Conservation (phyloP, 2,329 filamentous ascomycete species). For the Penicillium crustosum region DNA sequence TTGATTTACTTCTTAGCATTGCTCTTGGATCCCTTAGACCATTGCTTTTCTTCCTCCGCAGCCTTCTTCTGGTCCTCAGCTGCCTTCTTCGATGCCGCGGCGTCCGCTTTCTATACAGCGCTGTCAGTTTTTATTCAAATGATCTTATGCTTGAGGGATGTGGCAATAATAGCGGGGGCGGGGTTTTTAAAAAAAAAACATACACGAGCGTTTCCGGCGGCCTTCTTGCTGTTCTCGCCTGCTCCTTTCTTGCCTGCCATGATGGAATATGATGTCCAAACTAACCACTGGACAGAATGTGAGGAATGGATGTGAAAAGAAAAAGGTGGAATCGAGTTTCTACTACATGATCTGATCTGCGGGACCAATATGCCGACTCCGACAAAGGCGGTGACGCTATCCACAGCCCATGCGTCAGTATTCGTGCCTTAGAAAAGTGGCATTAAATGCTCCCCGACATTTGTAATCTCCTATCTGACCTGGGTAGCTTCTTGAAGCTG, state of each 20-base stretch:
- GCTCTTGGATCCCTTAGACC: slow-evolving; percentile 82
- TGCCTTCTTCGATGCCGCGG: slow-evolving; percentile 76
- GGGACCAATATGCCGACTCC: slow-evolving; percentile 26
- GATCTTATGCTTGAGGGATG: not conserved
- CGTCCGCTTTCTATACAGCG: slow-evolving; percentile 75
- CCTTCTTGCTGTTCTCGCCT: slow-evolving; percentile 84
- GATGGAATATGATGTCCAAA: slow-evolving; percentile 21
- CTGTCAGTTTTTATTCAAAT: slow-evolving; percentile 16
- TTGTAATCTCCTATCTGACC: slow-evolving; percentile 10
- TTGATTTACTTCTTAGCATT: slow-evolving; percentile 73
- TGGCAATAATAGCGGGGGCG: slow-evolving; percentile 28
- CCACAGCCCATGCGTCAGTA: not conserved
- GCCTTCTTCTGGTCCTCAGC: slow-evolving; percentile 65
- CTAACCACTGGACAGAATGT: slow-evolving; percentile 4
- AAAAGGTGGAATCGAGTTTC: slow-evolving; percentile 17
- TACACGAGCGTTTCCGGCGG: slow-evolving; percentile 70
- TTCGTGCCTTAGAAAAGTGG: not conserved
- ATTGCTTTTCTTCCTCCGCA: slow-evolving; percentile 70
- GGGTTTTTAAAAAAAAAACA: slow-evolving; percentile 24
- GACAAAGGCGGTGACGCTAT: slow-evolving; percentile 23
- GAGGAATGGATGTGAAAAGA: slow-evolving; percentile 5
- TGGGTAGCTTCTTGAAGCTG: not conserved
- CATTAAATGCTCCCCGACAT: not conserved
- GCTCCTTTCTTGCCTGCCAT: slow-evolving; percentile 71
- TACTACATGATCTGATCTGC: slow-evolving; percentile 25